Evolutionary conservation across 2,329 filamentous ascomycete genomes (phyloP), one percentile per base, ranked within the genome.

Genomic region (Aspergillus sp.): DNA sequence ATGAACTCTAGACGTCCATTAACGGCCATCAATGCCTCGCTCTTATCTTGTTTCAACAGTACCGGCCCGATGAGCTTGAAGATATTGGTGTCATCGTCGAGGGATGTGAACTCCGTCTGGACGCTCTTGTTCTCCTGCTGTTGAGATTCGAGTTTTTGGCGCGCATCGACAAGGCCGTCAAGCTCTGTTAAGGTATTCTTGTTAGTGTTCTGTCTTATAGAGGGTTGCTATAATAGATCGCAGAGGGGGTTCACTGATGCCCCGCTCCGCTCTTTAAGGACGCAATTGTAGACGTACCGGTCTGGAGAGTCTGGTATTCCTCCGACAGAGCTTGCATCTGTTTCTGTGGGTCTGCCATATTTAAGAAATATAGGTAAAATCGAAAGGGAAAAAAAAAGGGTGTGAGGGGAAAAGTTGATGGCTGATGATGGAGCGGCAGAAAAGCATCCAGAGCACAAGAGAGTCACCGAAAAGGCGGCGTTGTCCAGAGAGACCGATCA

Each of bases 41-140:
- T 79, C 75, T 90, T 93, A 57, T 98, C 95, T 76, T 99, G 95
- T 82, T 98, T 97, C 69, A 99, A 77, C 39, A 99, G 79, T 6
- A 98, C 90, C 0, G 95, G 95, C 0, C 95, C 95, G 47, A 96
- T 87, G 43, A 97, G 86, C 78, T 98, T 99, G 85, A 96, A 99
- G 75, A 99, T 96, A 63, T 87, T 91, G 69, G 96, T 90, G 66
- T 89, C 89, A 39, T 93, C 88, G 67, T 87, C 85, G 58, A 98
- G 82, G 54, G 84, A 82, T 41, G 86, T 82, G 74, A 98, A 98
- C 75, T 98, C 93, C 88, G 90, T 89, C 74, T 96, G 87, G 9
- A 99, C 95, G 15, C 89, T 88, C 49, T 88, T 79, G 72, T 98
- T 99, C 75, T 99, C 95, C 71, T 96, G 91, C 73, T 90, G 90